Evolutionary conservation across 768 basidiomycete species (phyloP), one percentile per base, ranked within the genome.

Genomic region (Trametes meyenii): DNA sequence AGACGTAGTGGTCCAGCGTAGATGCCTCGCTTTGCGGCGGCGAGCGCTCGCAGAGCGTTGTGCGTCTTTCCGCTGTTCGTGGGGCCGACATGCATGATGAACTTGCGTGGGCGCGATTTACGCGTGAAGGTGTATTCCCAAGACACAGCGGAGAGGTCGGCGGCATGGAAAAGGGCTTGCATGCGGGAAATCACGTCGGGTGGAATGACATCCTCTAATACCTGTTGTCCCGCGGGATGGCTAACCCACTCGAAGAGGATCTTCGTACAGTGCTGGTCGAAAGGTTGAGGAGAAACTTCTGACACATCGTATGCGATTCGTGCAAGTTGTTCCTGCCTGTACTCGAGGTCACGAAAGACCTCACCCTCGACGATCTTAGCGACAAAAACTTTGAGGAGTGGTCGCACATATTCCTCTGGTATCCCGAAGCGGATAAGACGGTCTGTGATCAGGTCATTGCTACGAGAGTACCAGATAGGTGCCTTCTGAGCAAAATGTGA

Each of bases 31-130:
- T 71, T 68, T 0, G 95, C 86, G 4, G 86, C 84, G 0, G 94
- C 91, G 2, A 99, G 82, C 0, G 95, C 93, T 45, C 92, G 87
- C 10, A 99, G 77, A 0, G 96, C 97, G 69, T 90, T 87, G 70
- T 98, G 88, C 0, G 96, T 99, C 77, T 99, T 99, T 33, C 96
- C 97, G 63, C 92, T 93, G 74, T 98, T 99, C 23, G 97, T 98
- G 0, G 97, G 97, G 0, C 96, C 97, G 42, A 99, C 94, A 68
- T 99, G 96, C 80, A 98, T 88, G 72, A 96, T 89, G 67, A 98
- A 78, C 66, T 88, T 92, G 19, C 96, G 83, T 11, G 61, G 63
- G 17, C 79, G 81, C 64, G 87, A 76, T 12, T 72, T 68, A 11
- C 96, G 85, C 0, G 94, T 86, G 10, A 54, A 17, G 0, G 76